Evolutionary conservation across 208 protist species (phyloP), one percentile per base, ranked within the genome.

Genomic region (Acanthamoeba castellanii): DNA sequence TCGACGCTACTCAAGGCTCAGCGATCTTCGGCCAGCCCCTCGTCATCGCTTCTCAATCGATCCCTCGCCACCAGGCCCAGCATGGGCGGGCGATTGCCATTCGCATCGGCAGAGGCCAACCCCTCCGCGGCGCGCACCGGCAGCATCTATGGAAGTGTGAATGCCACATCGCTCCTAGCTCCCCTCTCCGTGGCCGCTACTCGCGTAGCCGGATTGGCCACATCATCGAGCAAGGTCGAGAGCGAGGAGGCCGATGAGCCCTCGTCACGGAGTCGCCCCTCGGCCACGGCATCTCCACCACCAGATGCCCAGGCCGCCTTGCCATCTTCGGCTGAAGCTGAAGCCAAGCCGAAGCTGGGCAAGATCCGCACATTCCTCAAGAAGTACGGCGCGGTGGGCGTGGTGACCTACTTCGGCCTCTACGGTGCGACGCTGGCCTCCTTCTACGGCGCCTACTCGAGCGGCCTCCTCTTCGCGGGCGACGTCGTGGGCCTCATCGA

Each of bases 341-440:
- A 84, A 25, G 74, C 1, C 14, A n/a, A 84, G 45, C 74, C 55
- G 11, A 72, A 72, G 64, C 32, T 52, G 37, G 88, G 61, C 61
- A 93, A 93, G 88, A 22, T 94, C 22, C 66, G 72, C 47, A 37
- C 27, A 0, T 84, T 94, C 37, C 8, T 78, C 14, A 94, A 78
- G 47, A 94, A 94, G 68, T 94, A 94, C 45, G 90, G 90, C 47
- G 52, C 70, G 22, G 72, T 94, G 52, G 90, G 90, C 25, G 70
- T 94, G 32, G 70, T 61, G 32, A 94, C 90, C 32, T 94, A 94
- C 37, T 84, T 94, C 64, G 90, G 90, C 30, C 68, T 94, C 52
- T 94, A 94, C 72, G 90, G 61, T 13, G 90, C 70, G 6, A 94
- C 90, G 14, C 55, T 94, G 68, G 61, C 70, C 52, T 57, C 68